Evolutionary conservation across 345 rosid species (phyloP), one percentile per base, ranked within the genome.

Genomic region (Citrus maxima): DNA sequence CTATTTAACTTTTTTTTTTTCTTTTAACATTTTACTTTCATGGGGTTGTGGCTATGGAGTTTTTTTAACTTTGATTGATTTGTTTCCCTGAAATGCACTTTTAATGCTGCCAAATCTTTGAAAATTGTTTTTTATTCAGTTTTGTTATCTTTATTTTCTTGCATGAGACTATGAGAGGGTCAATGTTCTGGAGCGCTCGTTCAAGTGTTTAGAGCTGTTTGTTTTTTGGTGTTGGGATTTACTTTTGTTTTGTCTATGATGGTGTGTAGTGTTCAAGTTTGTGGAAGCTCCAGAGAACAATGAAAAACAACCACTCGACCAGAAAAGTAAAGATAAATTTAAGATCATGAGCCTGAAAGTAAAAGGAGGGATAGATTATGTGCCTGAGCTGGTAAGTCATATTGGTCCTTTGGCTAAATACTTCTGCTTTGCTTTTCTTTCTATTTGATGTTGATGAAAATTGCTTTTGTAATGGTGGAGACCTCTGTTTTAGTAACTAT

Each of bases 311-410:
- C 80, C 22, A 65, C 74, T 85, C 66, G 93, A 93, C 56, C 96
- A 91, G 86, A 96, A 93, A 88, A 89, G 88, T 82, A 93, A 80
- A 84, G 98, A 87, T 82, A 96, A 96, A 86, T 96, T 96, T 81
- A 96, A 96, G 90, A 96, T 96, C 77, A 90, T 93, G 98, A 93
- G 97, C 83, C 84, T 96, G 80, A 96, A 96, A 86, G 97, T 96
- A 75, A 89, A 88, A 81, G 89, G 89, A 27, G 90, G 89, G 55
- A 88, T 88, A 76, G 98, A 96, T 58, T 96, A 86, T 84, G 97
- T 94, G 6, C 98, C 99, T 70, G 99, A 96, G 88, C 89, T 96
- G 93, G 99, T 96, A 86, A 70, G 88, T 84, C 66, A 51, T 67
- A 30, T 66, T 18, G 22, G 63, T 67, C 72, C 34, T 3, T 12